Base-by-base conservation (phyloP, 2,329 filamentous ascomycete genomes). In the Cordyceps sp. region DNA sequence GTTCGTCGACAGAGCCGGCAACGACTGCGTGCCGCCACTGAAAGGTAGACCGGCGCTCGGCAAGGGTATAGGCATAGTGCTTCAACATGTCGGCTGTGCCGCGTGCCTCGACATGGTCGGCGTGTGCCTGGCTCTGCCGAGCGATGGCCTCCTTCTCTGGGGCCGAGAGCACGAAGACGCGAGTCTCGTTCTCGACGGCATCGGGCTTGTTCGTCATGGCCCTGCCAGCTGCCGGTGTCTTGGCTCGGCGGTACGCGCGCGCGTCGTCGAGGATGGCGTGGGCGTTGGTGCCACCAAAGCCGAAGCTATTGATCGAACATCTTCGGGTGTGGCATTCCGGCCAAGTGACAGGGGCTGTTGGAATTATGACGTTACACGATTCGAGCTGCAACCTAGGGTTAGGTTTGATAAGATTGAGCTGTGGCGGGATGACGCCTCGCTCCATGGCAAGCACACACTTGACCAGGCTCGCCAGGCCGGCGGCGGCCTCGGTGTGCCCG, bases 401-500 rank as follows among this genome's bases (percentile, higher is more conserved):
- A 0, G 26, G 14, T 6, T 32, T 30, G 5, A 22, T 14, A 16
- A 35, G 35, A 30, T 33, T 34, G 25, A 32, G 14, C 12, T 37
- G 23, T 7, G 38, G 35, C 6, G 36, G 30, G 6, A 42, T 37
- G 8, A 34, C 19, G 13, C 36, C 20, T 27, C 34, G 29, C 15
- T 39, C 32, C 10, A 43, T 29, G 14, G 34, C 33, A n/a, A 39
- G 26, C 6, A 36, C 26, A 10, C 26, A 27, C 22, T 41, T 41
- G 19, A 39, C 26, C 7, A 43, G 6, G 10, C 31, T 27, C 3
- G 37, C 35, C 2, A 40, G 25, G 6, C 37, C 41, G 10, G 26
- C 26, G 6, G 31, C 35, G 5, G 27, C 36, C 18, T 39, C 42
- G 6, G 33, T 29, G 16, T 45, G 42, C 0, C 42, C 42, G 13